These are phyloP conservation scores for Fomitopsis palustris DNA, from an alignment of 1,284 basidiomycete species.

Conservation along the genomic window DNA sequence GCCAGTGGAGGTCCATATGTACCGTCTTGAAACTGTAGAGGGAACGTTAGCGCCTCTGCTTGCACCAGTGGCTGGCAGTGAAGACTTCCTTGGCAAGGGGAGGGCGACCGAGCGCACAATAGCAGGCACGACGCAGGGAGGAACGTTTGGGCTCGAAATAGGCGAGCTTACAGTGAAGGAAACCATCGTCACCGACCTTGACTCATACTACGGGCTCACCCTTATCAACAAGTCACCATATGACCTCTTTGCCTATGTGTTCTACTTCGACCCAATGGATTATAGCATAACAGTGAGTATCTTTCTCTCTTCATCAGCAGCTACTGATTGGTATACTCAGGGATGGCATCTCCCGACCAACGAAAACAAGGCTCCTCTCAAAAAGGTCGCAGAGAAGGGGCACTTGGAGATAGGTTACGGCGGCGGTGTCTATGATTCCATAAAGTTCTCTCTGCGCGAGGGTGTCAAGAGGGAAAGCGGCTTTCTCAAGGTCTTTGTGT, in stretches of 20 bases:
- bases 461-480: conserved; percentile 3
- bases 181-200: neutral
- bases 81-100: no score
- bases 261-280: conserved; percentile 10
- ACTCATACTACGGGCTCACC: neutral
- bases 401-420: conserved; percentile 1
- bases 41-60: no score
- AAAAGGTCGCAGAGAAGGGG: neutral
- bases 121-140: no score
- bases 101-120: no score
- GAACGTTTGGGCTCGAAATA: no score
- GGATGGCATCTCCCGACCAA: conserved; percentile 2
- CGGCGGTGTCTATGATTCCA: neutral
- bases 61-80: no score
- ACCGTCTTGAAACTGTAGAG: no score
- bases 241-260: conserved; percentile 5
- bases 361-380: neutral
- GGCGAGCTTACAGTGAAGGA: neutral
- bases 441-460: conserved; percentile 1
- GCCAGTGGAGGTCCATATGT: no score
- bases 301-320: neutral
- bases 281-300: conserved; percentile 3
- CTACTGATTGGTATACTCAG: neutral
- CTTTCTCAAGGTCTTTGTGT: conserved; percentile 10
- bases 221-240: neutral